These are phyloP conservation scores for Phoma sp. DNA, from an alignment of 2,329 filamentous ascomycete genomes.

Conservation along the genomic window DNA sequence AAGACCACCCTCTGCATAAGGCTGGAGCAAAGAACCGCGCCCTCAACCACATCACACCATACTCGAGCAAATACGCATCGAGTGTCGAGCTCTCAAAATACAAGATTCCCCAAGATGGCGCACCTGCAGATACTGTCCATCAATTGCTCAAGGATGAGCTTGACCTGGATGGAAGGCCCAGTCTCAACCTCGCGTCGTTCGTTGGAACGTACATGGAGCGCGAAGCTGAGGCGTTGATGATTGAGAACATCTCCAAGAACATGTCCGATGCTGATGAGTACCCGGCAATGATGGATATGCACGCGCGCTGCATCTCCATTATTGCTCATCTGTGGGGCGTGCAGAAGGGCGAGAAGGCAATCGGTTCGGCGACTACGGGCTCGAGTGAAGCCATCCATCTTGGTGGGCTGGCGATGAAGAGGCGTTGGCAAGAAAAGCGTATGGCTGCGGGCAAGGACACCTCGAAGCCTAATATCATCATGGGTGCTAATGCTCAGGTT, in stretches of 20 bases:
- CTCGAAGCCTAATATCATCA: slow-evolving; percentile 72
- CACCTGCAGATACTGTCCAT: slow-evolving; percentile 67
- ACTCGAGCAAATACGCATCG: slow-evolving; percentile 63
- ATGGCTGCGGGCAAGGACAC: slow-evolving; percentile 66
- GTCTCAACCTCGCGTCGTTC: slow-evolving; percentile 71
- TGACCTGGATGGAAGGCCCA: slow-evolving; percentile 58
- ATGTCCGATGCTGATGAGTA: slow-evolving; percentile 68
- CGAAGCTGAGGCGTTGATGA: slow-evolving; percentile 68
- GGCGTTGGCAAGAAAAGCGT: slow-evolving; percentile 72
- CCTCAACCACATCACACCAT: slow-evolving; percentile 61
- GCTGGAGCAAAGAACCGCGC: slow-evolving; percentile 44
- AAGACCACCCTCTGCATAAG: slow-evolving; percentile 53
- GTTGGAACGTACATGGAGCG: slow-evolving; percentile 75
- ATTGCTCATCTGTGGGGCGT: slow-evolving; percentile 70
- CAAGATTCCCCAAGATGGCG: slow-evolving; percentile 62
- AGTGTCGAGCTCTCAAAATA: slow-evolving; percentile 65
- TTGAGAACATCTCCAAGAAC: slow-evolving; percentile 73
- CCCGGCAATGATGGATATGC: slow-evolving; percentile 58
- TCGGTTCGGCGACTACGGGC: slow-evolving; percentile 73
- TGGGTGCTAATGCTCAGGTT: slow-evolving; percentile 76
- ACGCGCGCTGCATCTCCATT: slow-evolving; percentile 72
- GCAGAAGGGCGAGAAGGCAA: slow-evolving; percentile 65
- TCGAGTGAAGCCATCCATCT: slow-evolving; percentile 75
- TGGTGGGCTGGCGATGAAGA: slow-evolving; percentile 70
- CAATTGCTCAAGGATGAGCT: slow-evolving; percentile 61